These are phyloP conservation scores for Yamadazyma olivae DNA, from an alignment of 805 yeast genomes.

Conservation along the genomic window DNA sequence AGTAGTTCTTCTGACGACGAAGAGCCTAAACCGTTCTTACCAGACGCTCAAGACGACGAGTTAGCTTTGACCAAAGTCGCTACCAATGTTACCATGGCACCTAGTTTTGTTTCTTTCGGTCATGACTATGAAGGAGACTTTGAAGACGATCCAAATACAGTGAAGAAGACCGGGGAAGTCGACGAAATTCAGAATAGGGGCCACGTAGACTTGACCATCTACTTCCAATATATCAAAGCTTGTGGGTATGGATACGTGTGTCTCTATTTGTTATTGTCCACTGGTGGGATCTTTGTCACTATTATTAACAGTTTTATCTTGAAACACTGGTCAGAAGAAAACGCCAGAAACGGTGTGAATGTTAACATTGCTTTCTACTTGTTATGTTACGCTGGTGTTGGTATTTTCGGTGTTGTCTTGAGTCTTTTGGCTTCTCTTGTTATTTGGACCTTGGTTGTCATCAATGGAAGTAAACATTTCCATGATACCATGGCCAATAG, in stretches of 20 bases:
- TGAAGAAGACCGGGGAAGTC: conserved; percentile 17
- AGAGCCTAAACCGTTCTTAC: conserved; percentile 8
- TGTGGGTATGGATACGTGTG: conserved; percentile 26
- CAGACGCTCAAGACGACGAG: conserved; percentile 10
- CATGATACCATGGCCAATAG: conserved; percentile 35
- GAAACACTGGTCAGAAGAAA: conserved; percentile 36
- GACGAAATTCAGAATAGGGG: conserved; percentile 30
- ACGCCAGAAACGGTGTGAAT: conserved; percentile 21
- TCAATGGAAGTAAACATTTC: conserved; percentile 29
- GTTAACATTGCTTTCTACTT: conserved; percentile 23
- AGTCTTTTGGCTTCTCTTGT: conserved; percentile 25
- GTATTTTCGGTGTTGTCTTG: conserved; percentile 25
- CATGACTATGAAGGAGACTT: conserved; percentile 31
- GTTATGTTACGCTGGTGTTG: conserved; percentile 22
- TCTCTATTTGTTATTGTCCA: conserved; percentile 21
- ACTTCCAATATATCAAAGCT: conserved; percentile 28
- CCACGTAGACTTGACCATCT: conserved; percentile 25
- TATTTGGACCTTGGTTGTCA: conserved; percentile 28
- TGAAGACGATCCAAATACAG: conserved; percentile 12
- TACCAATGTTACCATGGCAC: conserved; percentile 14
- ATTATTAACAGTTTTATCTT: conserved; percentile 26
- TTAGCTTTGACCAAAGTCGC: conserved; percentile 12
- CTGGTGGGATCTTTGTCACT: conserved; percentile 16
- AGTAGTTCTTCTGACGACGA: conserved; percentile 15
- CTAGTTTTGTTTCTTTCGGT: conserved; percentile 32